Percentiles rank a stretch among this genome's conserved stretches.
Conservation (phyloP, 805 yeast species). For the Saccharomycopsis selenospora region DNA sequence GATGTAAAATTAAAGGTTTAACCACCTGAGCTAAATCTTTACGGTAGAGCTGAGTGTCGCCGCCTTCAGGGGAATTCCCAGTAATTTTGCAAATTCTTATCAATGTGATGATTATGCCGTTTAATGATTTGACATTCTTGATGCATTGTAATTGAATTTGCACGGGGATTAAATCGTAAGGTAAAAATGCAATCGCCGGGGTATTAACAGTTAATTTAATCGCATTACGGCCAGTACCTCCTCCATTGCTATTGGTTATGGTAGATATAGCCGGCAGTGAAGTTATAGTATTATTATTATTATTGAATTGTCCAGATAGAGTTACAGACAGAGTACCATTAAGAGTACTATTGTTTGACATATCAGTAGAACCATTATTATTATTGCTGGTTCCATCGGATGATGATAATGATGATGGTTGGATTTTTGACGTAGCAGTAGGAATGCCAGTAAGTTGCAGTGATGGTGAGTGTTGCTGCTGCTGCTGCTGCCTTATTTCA, state of each 20-base stretch:
- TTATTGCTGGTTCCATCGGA: neutral
- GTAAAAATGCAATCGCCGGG: constrained; percentile 60
- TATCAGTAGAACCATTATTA: neutral
- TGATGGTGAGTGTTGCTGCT: neutral
- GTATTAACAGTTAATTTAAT: constrained; percentile 36
- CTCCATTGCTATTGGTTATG: neutral
- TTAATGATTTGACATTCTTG: constrained; percentile 58
- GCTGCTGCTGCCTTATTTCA: constrained; percentile 18
- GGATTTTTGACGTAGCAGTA: no score
- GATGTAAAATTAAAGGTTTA: constrained; percentile 74
- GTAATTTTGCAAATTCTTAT: constrained; percentile 72
- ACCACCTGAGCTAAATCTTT: constrained; percentile 77
- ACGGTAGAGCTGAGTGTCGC: constrained; percentile 57
- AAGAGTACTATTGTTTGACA: neutral
- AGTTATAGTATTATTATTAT: neutral
- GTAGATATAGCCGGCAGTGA: neutral
- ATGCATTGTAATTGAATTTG: constrained; percentile 61
- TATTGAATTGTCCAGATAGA: neutral
- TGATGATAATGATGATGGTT: no score
- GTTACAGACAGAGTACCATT: neutral
- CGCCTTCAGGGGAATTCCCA: constrained; percentile 49
- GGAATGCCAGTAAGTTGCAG: no score
- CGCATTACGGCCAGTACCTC: constrained; percentile 2
- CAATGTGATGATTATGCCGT: constrained; percentile 71
- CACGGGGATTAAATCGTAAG: constrained; percentile 77